Base-by-base conservation (phyloP, 179 eudicot species). In the Silene noctiflora region DNA sequence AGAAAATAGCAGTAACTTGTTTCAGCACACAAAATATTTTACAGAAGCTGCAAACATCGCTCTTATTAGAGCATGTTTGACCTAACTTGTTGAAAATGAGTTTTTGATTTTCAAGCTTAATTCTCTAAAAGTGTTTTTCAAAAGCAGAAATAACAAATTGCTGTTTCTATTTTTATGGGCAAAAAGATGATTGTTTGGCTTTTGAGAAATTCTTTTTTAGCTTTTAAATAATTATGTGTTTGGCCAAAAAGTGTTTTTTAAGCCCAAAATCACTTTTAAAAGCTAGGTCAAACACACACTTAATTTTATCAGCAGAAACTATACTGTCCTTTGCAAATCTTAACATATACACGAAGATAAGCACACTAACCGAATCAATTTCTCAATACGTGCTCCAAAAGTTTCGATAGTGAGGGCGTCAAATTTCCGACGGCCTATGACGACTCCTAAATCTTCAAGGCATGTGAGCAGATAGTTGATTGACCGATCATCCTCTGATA, bases 321-420 rank as follows among this genome's bases (percentile, higher is more conserved):
- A 5, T 21, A 9, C 16, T 33, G 24, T 16, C 20, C 22, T 27
- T 27, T 42, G 19, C 44, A 25, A 71, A 71, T 71, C 22, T 67
- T 21, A 44, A 69, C 22, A 13, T 29, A 24, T 16, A 55, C 35
- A 53, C 17, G 7, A 2, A 19, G 31, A 17, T 48, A 70, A 62
- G 24, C 29, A 75, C 55, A 84, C 89, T 71, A 44, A 93, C 99
- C 96, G 84, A 69, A 95, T 93, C 78, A 95, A 83, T 84, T 93
- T 93, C 85, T 95, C 99, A 75, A 95, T 93, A 44, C 98, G 99
- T 69, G 97, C 86, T 76, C 98, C 99, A 87, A 95, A 95, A 51
- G 99, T 95, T 82, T 95, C 94, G 42, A 95, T 98, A 22, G 97
- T 95, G 29, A 93, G 92, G 4, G 97, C 91, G 76, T 95, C 97